phyloP scores from a whole-genome alignment of 768 basidiomycete species.

The Suillus weaverae region DNA sequence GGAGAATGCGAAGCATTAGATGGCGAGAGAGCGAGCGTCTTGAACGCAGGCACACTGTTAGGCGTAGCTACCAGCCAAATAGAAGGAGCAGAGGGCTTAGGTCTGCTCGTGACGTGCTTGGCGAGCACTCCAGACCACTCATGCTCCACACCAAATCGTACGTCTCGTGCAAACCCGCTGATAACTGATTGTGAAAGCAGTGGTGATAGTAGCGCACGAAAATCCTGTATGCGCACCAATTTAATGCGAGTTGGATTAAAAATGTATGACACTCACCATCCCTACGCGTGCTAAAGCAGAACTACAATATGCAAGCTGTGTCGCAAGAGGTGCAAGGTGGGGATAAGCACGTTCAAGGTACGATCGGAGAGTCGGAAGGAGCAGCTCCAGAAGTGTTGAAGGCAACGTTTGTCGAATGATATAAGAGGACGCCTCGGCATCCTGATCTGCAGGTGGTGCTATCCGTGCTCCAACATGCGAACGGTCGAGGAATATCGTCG shows the following conservation, averaged over 20 bases:
- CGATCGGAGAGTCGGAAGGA: slow-evolving; percentile 64
- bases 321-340: slow-evolving; percentile 80
- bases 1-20: slow-evolving; percentile 57
- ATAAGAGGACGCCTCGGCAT: slow-evolving; percentile 6
- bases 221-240: slow-evolving; percentile 43
- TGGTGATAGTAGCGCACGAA: slow-evolving; percentile 65
- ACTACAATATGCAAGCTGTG: slow-evolving; percentile 92
- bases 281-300: slow-evolving; percentile 91
- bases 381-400: slow-evolving; percentile 40
- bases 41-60: slow-evolving; percentile 30
- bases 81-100: slow-evolving; percentile 40
- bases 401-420: slow-evolving; percentile 31
- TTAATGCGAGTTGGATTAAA: not conserved
- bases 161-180: slow-evolving; percentile 51
- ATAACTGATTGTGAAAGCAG: slow-evolving; percentile 67
- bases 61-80: slow-evolving; percentile 50
- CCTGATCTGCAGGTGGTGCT: slow-evolving; percentile 24
- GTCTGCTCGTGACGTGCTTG: slow-evolving; percentile 16
- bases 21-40: slow-evolving; percentile 19
- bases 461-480: slow-evolving; percentile 30
- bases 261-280: slow-evolving; percentile 43
- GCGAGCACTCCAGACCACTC: slow-evolving; percentile 37
- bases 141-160: slow-evolving; percentile 26
- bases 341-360: slow-evolving; percentile 62
- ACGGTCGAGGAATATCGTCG: slow-evolving; percentile 84